phyloP scores from a whole-genome alignment of 192 early-diverging fungal genomes.

The Coemansia sp. region DNA sequence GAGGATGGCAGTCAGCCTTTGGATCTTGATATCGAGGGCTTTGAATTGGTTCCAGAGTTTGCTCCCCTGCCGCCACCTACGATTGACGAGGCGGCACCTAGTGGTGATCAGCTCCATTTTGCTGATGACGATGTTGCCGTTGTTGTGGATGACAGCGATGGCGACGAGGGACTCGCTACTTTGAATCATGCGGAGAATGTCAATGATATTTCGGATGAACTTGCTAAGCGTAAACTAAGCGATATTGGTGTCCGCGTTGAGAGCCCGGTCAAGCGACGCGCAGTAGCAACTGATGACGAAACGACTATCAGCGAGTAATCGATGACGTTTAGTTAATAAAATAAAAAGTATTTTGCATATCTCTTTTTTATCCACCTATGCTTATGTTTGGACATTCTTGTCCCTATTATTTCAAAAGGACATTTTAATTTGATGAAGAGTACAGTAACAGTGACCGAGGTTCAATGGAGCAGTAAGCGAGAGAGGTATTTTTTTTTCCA shows the following conservation, averaged over 20 bases:
- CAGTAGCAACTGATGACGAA: slow-evolving; percentile 14
- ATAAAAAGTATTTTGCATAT: background rate
- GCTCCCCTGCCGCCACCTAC: slow-evolving; percentile 21
- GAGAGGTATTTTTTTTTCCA: background rate
- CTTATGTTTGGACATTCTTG: background rate
- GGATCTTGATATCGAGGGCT: slow-evolving; percentile 33
- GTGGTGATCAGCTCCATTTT: background rate
- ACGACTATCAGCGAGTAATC: background rate
- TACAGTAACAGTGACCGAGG: background rate
- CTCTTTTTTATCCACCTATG: background rate
- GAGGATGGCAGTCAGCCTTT: background rate
- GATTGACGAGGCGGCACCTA: background rate
- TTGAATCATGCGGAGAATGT: background rate
- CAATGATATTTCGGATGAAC: slow-evolving; percentile 24
- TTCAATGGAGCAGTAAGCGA: background rate
- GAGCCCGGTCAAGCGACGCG: slow-evolving; percentile 22
- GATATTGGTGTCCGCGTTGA: background rate
- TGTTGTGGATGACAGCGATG: slow-evolving; percentile 18
- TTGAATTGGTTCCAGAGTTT: slow-evolving; percentile 34
- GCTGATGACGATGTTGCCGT: slow-evolving; percentile 4
- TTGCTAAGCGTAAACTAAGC: slow-evolving; percentile 28
- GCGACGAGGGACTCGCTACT: slow-evolving; percentile 12
- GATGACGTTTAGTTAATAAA: background rate
- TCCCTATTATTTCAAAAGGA: background rate
- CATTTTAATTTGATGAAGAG: background rate